A percentile compares a stretch with the other conserved stretches of the same genome.
Evolutionary conservation across 83 land plant species (phyloP).

Genomic region (Thuja plicata): DNA sequence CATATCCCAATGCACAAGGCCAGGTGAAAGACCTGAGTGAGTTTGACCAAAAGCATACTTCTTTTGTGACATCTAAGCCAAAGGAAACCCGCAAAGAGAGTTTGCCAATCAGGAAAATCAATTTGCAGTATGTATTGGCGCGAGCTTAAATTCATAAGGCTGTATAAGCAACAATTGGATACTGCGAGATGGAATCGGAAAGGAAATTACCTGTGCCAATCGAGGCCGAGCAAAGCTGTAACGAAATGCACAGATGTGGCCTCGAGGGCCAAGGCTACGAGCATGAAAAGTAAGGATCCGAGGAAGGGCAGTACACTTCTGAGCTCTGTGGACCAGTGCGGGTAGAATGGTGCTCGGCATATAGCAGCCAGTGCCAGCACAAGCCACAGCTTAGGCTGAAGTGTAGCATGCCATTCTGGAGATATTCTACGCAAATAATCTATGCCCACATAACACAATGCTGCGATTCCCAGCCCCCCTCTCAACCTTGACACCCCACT

Average conservation of each 20-base stretch:
- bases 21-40: no score
- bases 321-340: conserved; percentile 71
- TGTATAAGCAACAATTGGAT: no score
- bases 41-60: no score
- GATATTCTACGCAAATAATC: conserved; percentile 64
- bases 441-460: conserved; percentile 48
- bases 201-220: conserved; percentile 65
- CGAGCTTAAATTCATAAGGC: no score
- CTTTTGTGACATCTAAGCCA: no score
- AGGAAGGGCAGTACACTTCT: conserved; percentile 56
- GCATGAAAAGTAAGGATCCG: conserved; percentile 67
- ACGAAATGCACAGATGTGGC: conserved; percentile 70
- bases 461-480: conserved; percentile 62
- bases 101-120: no score
- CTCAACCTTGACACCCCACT: not conserved
- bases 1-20: no score
- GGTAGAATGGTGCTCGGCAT: conserved; percentile 66
- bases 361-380: conserved; percentile 54
- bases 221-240: conserved; percentile 81
- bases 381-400: conserved; percentile 71
- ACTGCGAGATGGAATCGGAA: not conserved
- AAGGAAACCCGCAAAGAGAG: no score
- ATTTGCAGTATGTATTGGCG: no score
- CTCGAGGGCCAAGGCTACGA: conserved; percentile 59
- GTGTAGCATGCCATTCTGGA: conserved; percentile 59